Percentiles rank a stretch among this genome's conserved stretches.
Evolutionary conservation across 495 filamentous ascomycete genomes (phyloP).

Genomic region (Viridothelium virens): DNA sequence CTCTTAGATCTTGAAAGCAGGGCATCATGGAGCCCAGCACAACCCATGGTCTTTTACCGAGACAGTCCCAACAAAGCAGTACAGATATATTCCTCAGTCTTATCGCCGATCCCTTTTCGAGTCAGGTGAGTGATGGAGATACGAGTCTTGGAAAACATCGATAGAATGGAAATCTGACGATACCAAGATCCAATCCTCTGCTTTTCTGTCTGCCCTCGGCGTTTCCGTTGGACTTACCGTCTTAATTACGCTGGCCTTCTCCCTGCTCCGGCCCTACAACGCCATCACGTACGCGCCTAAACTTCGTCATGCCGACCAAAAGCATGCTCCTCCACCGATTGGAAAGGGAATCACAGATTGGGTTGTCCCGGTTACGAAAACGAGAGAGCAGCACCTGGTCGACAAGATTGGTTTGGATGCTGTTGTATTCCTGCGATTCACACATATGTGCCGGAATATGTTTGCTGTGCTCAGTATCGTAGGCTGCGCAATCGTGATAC

Average conservation of each 20-base stretch:
- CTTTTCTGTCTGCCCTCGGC: conserved; percentile 72
- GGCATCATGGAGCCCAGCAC: conserved; percentile 6
- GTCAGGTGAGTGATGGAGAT: conserved; percentile 20
- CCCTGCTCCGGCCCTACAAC: conserved; percentile 81
- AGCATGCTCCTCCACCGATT: conserved; percentile 85
- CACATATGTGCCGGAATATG: conserved; percentile 85
- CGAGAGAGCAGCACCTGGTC: conserved; percentile 67
- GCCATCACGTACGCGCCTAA: conserved; percentile 89
- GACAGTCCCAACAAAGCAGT: conserved; percentile 14
- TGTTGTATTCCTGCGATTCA: conserved; percentile 79
- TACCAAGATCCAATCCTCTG: conserved; percentile 49
- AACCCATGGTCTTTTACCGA: neutral
- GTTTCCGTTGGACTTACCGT: conserved; percentile 45
- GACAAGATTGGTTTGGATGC: conserved; percentile 82
- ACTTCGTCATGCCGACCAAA: conserved; percentile 82
- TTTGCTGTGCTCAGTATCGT: conserved; percentile 66
- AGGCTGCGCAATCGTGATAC: conserved; percentile 73
- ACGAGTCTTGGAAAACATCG: neutral
- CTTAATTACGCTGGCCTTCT: conserved; percentile 71
- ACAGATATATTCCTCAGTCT: conserved; percentile 32
- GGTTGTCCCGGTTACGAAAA: conserved; percentile 66
- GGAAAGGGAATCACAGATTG: conserved; percentile 81
- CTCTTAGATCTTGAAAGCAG: neutral
- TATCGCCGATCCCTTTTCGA: conserved; percentile 30
- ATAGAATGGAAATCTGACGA: conserved; percentile 11